Evolutionary conservation across 345 rosid genomes (phyloP).

Genomic region (Tarenaya hassleriana): DNA sequence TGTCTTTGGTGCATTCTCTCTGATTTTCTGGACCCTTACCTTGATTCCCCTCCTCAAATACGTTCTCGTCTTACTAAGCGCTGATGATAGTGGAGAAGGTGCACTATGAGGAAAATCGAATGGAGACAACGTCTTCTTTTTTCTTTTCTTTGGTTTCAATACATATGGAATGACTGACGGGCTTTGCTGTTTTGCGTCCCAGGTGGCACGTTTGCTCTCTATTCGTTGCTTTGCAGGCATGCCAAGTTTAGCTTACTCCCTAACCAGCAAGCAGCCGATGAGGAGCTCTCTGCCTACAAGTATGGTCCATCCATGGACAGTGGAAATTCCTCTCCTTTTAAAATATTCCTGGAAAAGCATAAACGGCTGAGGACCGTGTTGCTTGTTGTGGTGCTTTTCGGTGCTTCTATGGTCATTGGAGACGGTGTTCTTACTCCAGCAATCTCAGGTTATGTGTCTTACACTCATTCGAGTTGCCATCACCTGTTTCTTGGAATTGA

Average conservation of each 20-base stretch:
- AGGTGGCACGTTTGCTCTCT: constrained; percentile 93
- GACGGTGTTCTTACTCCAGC: constrained; percentile 90
- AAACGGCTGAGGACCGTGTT: constrained; percentile 60
- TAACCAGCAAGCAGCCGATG: constrained; percentile 96
- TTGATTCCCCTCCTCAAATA: constrained; percentile 73
- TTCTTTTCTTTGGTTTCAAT: constrained; percentile 2
- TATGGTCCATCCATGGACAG: constrained; percentile 44
- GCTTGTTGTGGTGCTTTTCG: constrained; percentile 65
- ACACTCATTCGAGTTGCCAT: not conserved
- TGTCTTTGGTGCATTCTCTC: constrained; percentile 75
- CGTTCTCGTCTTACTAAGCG: constrained; percentile 48
- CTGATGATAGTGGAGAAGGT: constrained; percentile 94
- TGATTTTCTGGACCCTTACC: constrained; percentile 89
- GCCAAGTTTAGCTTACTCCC: constrained; percentile 83
- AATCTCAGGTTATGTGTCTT: constrained; percentile 53
- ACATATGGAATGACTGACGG: constrained; percentile 19
- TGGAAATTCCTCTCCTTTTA: constrained; percentile 43
- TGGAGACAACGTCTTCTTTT: too few relatives aligned
- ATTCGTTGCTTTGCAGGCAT: constrained; percentile 84
- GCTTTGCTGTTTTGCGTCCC: constrained; percentile 20
- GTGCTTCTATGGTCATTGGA: constrained; percentile 91
- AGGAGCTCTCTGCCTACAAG: constrained; percentile 81
- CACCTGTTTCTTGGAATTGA: constrained; percentile 7
- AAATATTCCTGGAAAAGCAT: constrained; percentile 73
- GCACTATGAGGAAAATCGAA: not conserved